Percentiles rank a stretch among this genome's conserved stretches.
Conservation (phyloP, 257 asterid genomes). For the Penstemon eatonii region DNA sequence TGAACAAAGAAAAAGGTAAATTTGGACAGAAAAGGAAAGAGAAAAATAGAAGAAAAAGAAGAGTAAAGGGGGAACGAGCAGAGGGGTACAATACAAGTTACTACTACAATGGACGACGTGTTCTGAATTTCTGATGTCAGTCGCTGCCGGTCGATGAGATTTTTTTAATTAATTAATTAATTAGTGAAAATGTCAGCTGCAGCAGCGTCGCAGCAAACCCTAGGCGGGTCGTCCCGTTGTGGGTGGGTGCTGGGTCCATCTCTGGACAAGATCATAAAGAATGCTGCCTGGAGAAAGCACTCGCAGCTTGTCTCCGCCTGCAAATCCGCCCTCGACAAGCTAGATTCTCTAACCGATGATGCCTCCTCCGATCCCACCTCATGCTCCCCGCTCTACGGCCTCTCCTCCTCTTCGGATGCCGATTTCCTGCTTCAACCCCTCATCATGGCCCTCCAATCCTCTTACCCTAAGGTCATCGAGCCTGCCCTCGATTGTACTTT, state of each 20-base stretch:
- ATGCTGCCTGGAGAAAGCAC: constrained; percentile 97
- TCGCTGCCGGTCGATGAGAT: no score
- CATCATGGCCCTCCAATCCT: constrained; percentile 73
- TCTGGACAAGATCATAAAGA: constrained; percentile 93
- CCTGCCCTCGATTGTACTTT: constrained; percentile 89
- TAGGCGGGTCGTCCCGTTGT: constrained; percentile 89
- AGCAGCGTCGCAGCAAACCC: constrained; percentile 43
- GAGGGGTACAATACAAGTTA: no score
- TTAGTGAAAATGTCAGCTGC: not conserved
- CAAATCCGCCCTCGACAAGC: constrained; percentile 94
- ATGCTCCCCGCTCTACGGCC: constrained; percentile 85
- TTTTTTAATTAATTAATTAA: no score
- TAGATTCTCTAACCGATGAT: constrained; percentile 63
- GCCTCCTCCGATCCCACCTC: constrained; percentile 70
- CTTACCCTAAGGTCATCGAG: constrained; percentile 84
- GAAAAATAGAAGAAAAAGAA: no score
- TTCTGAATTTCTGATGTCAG: no score
- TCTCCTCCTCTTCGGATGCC: constrained; percentile 61
- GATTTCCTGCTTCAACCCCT: constrained; percentile 73
- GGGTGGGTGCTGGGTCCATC: constrained; percentile 96
- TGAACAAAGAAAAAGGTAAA: no score
- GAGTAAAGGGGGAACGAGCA: no score
- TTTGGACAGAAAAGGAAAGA: no score
- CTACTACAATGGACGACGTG: no score
- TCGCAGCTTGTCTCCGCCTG: constrained; percentile 82